These are phyloP conservation scores for Mycena sanguinolenta DNA, from an alignment of 768 basidiomycete species.

Conservation along the genomic window DNA sequence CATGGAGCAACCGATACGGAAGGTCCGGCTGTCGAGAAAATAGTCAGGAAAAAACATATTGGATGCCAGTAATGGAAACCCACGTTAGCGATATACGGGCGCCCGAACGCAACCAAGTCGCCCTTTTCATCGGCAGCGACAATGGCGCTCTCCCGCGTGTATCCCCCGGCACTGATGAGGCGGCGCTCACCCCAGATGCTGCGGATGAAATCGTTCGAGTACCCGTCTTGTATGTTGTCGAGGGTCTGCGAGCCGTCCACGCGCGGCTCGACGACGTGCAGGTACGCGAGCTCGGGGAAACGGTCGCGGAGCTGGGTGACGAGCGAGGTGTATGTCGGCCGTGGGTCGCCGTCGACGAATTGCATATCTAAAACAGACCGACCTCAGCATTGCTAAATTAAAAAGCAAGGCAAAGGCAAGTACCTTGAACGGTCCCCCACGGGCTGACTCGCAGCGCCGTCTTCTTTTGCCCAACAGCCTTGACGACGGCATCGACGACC, in stretches of 20 bases:
- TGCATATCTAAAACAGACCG: slow-evolving; percentile 52
- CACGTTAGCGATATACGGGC: too few species aligned
- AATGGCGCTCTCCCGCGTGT: too few species aligned
- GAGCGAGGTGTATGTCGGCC: slow-evolving; percentile 61
- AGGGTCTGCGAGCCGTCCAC: slow-evolving; percentile 29
- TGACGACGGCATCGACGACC: too few species aligned
- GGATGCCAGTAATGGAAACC: neutral
- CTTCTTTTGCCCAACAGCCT: too few species aligned
- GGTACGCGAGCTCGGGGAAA: slow-evolving; percentile 58
- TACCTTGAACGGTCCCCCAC: slow-evolving; percentile 49
- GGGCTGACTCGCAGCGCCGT: slow-evolving; percentile 57
- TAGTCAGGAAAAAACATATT: neutral
- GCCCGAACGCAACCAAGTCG: too few species aligned
- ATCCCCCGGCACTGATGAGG: too few species aligned
- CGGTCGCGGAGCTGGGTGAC: slow-evolving; percentile 49
- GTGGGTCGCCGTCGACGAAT: slow-evolving; percentile 53
- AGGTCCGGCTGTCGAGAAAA: slow-evolving; percentile 47
- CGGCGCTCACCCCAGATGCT: too few species aligned
- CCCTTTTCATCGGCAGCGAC: too few species aligned
- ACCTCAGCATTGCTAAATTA: slow-evolving; percentile 32
- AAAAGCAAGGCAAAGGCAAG: slow-evolving; percentile 5
- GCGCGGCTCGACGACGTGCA: slow-evolving; percentile 58
- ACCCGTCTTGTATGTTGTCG: slow-evolving; percentile 18
- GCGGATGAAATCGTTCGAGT: too few species aligned
- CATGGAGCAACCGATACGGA: slow-evolving; percentile 44